Percentiles rank a stretch among this genome's conserved stretches.
phyloP scores from a whole-genome alignment of 2,329 filamentous ascomycete species.

The Penicillium sp. region DNA sequence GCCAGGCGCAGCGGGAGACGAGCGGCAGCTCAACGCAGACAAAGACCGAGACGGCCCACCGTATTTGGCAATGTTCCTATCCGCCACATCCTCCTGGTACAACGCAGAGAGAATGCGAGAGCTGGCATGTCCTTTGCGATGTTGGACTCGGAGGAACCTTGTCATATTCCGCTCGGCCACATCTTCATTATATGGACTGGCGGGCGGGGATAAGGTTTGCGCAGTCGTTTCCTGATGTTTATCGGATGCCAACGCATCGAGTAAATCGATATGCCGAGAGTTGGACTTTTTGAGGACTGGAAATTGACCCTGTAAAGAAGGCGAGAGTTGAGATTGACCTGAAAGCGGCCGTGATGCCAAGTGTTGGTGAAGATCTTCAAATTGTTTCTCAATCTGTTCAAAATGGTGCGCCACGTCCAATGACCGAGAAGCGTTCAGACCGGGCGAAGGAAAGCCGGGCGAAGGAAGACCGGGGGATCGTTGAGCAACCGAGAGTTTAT shows the following conservation, averaged over 20 bases:
- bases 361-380: slow-evolving; percentile 36
- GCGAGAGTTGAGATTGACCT: slow-evolving; percentile 22
- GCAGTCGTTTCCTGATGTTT: slow-evolving; percentile 22
- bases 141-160: slow-evolving; percentile 26
- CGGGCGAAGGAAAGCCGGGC: slow-evolving; percentile 12
- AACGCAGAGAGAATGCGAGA: slow-evolving; percentile 32
- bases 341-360: slow-evolving; percentile 27
- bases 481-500: slow-evolving; percentile 5
- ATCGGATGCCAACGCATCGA: slow-evolving; percentile 37
- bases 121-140: slow-evolving; percentile 24
- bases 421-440: slow-evolving; percentile 14
- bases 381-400: slow-evolving; percentile 37
- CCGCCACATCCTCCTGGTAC: slow-evolving; percentile 41
- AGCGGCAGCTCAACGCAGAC: slow-evolving; percentile 19
- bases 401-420: slow-evolving; percentile 30
- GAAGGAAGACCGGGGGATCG: slow-evolving; percentile 9
- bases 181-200: slow-evolving; percentile 40
- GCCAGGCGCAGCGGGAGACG: slow-evolving; percentile 17
- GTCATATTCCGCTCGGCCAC: slow-evolving; percentile 42
- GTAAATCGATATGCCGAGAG: slow-evolving; percentile 37
- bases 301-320: slow-evolving; percentile 20
- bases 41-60: slow-evolving; percentile 18
- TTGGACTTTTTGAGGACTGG: slow-evolving; percentile 20
- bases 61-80: slow-evolving; percentile 35
- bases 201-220: slow-evolving; percentile 26